Base-by-base conservation (phyloP, 805 yeast genomes). In the Starmerella vaccinii region DNA sequence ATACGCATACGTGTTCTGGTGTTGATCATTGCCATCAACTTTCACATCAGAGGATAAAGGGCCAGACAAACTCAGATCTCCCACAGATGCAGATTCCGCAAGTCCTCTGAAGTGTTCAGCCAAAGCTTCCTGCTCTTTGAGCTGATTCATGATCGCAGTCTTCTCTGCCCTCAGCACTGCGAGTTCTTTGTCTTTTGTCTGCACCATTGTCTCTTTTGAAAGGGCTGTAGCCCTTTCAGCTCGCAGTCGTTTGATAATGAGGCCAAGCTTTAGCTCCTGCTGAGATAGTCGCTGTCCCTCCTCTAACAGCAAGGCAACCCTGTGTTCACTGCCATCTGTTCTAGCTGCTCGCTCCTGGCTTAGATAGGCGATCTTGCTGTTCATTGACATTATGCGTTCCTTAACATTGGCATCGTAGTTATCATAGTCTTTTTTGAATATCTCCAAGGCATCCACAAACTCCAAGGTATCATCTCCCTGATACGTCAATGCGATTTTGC, bases 41-140 rank as follows among this genome's bases (percentile, higher is more conserved):
- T 13, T 19, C 6, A 5, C 38, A 16, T 9, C 40, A 2, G 24
- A 2, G 5, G 26, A 37, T 16, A 8, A 5, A 16, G 24, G 19
- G 26, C 13, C 40, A 1, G 24, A 9, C 9, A 13, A 10, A 16
- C 21, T 37, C 2, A 38, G 15, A n/a, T 30, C 42, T 5, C 30
- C 24, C 1, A 24, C 29, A 12, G 43, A 15, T 3, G 24, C 45
- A 6, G 45, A 41, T 16, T 88, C 96, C 24, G 76, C 68, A 57
- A 77, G 76, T 27, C 78, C 70, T 40, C 95, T 71, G 48, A 82
- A 67, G 27, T 71, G 69, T 66, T 90, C 97, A 47, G 85, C 71
- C 52, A 80, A 79, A 18, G 74, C 74, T 38, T 51, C 54, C 12
- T 55, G 54, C 18, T 59, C 56, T 24, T 56, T 55, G 12, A 55